Evolutionary conservation across 129 eudicot species (phyloP).

Genomic region (Sambucus nigra): DNA sequence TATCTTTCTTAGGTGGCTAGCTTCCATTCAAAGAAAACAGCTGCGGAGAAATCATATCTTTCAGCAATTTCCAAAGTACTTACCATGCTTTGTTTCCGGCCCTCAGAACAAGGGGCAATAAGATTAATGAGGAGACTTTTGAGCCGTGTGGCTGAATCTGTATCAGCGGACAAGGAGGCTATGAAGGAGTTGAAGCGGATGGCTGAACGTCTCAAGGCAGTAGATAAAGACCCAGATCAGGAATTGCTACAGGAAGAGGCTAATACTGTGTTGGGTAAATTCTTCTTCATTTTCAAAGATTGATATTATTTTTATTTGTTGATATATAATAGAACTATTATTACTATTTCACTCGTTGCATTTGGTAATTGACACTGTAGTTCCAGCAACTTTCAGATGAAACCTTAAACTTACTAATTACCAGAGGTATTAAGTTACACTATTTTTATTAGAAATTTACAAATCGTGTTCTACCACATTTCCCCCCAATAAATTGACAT

Average conservation of each 20-base stretch:
- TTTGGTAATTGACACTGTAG: background rate
- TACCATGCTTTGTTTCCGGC: constrained; percentile 48
- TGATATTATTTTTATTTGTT: no score
- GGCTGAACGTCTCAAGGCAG: constrained; percentile 48
- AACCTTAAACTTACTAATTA: no score
- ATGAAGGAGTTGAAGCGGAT: constrained; percentile 61
- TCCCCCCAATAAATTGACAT: no score
- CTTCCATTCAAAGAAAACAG: constrained; percentile 61
- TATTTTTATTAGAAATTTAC: no score
- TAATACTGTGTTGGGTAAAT: constrained; percentile 53
- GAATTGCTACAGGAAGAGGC: constrained; percentile 45
- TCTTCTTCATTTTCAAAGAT: background rate
- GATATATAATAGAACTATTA: no score
- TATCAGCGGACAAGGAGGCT: constrained; percentile 65
- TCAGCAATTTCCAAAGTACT: constrained; percentile 63
- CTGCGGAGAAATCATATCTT: constrained; percentile 71
- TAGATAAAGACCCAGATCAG: constrained; percentile 57
- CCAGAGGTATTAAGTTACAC: no score
- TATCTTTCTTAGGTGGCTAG: constrained; percentile 33
- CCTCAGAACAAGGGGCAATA: constrained; percentile 52
- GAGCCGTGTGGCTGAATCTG: constrained; percentile 39
- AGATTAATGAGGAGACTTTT: constrained; percentile 61
- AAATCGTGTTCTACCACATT: no score
- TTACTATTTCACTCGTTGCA: background rate
- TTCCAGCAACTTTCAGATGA: no score